Conservation (phyloP, 2,329 filamentous ascomycete species). For the Westerdykella sp. region DNA sequence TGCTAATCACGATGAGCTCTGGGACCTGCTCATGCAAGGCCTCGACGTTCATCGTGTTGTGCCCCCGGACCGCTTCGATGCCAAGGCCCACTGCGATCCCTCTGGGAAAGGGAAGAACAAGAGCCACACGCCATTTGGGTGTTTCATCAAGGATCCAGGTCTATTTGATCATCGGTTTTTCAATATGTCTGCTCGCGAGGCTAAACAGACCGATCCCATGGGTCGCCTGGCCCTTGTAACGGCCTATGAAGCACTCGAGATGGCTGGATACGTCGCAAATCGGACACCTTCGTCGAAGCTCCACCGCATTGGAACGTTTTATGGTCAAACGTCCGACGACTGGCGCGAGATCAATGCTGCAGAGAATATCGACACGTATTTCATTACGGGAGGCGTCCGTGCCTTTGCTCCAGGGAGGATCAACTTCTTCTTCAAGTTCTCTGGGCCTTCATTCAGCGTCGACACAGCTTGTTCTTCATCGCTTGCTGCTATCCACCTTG, state of each 20-base stretch:
- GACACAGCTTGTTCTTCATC: constrained; percentile 77
- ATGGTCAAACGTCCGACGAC: constrained; percentile 69
- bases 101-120: constrained; percentile 70
- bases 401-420: constrained; percentile 60
- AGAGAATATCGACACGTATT: constrained; percentile 66
- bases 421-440: constrained; percentile 73
- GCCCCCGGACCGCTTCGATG: constrained; percentile 67
- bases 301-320: constrained; percentile 64
- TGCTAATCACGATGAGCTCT: constrained; percentile 63
- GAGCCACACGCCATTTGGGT: constrained; percentile 68
- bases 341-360: constrained; percentile 70
- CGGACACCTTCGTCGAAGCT: constrained; percentile 61
- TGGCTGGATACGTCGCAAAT: constrained; percentile 70
- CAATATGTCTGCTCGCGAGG: constrained; percentile 79
- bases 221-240: constrained; percentile 70
- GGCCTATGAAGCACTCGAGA: constrained; percentile 75
- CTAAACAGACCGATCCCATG: constrained; percentile 74
- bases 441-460: constrained; percentile 63
- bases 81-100: constrained; percentile 63
- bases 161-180: constrained; percentile 79
- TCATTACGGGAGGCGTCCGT: constrained; percentile 57
- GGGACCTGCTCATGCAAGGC: constrained; percentile 68
- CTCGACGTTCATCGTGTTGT: constrained; percentile 65
- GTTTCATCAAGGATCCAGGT: constrained; percentile 69
- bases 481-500: constrained; percentile 63